Evolutionary conservation across 2,329 filamentous ascomycete genomes (phyloP), one percentile per base, ranked within the genome.

Genomic region (Sporothrix inflata): DNA sequence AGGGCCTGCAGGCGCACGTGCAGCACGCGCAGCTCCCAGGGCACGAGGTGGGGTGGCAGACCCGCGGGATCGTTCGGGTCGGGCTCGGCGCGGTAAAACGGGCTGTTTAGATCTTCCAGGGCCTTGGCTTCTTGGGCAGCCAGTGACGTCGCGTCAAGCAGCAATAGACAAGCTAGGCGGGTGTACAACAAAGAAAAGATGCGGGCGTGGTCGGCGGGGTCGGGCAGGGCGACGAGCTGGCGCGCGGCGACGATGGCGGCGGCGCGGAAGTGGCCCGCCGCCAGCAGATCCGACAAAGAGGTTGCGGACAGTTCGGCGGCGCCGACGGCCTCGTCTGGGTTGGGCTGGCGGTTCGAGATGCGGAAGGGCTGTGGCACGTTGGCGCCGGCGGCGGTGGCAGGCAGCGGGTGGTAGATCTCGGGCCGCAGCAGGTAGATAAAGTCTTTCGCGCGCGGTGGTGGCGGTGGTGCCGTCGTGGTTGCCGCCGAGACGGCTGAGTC

Each of bases 21-120:
- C 19, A 98, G 85, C 2, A 98, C 87, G 7, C 96, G 89, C 69
- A 99, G 85, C 55, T 91, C 88, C 94, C 96, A 99, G 0, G 95
- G 95, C 0, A 95, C 92, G 0, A 97, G 85, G 78, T 92, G 63
- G 2, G 63, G 42, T 3, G 63, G 42, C 63, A 66, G 42, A 7
- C 60, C 38, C 4, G 60, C 45, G 4, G 38, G 38, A 38, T 65
- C 60, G n/a, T 65, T 45, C 4, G 60, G 60, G 60, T 65, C 60
- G 60, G 21, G 77, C n/a, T 85, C 84, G 76, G 88, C 87, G 7
- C 85, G 81, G 79, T 90, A 93, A 74, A 83, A 86, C 71, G 81
- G 82, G 27, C 85, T 85, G 77, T 87, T 89, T 1, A 91, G 81
- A 77, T 91, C 89, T 77, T 90, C 88, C 2, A 91, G 82, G 1